Conservation (phyloP, 164 flowering plant genomes). For the Warburgia ugandensis region DNA sequence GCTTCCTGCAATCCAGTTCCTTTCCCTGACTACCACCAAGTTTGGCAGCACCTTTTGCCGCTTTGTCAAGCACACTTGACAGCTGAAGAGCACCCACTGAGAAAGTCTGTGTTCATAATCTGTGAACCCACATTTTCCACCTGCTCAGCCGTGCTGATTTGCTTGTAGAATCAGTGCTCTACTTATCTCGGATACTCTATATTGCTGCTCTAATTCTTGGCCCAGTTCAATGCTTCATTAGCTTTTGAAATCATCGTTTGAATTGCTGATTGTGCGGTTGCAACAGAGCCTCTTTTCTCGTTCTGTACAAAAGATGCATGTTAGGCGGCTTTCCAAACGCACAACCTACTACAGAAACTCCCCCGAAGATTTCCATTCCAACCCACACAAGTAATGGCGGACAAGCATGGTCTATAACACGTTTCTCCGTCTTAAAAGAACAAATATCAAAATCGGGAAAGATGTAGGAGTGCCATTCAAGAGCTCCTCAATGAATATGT, state of each 20-base stretch:
- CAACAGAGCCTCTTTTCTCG: neutral
- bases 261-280: neutral
- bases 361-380: neutral
- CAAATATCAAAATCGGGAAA: neutral
- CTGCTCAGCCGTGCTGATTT: neutral
- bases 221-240: neutral
- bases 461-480: neutral
- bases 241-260: neutral
- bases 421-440: neutral
- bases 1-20: slow-evolving; percentile 1
- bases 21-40: neutral
- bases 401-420: too few relatives aligned
- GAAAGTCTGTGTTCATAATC: neutral
- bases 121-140: neutral
- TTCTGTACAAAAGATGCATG: neutral
- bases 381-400: neutral
- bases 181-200: neutral
- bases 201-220: neutral
- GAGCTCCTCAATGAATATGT: too few relatives aligned
- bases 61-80: neutral
- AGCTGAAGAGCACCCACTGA: neutral
- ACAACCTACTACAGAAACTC: neutral
- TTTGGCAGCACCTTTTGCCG: neutral
- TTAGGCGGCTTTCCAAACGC: neutral
- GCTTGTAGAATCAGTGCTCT: neutral